A percentile compares a stretch with the other conserved stretches of the same genome.
These are phyloP conservation scores for Fraxinus sp. DNA, from an alignment of 305 asterid genomes.

Conservation along the genomic window DNA sequence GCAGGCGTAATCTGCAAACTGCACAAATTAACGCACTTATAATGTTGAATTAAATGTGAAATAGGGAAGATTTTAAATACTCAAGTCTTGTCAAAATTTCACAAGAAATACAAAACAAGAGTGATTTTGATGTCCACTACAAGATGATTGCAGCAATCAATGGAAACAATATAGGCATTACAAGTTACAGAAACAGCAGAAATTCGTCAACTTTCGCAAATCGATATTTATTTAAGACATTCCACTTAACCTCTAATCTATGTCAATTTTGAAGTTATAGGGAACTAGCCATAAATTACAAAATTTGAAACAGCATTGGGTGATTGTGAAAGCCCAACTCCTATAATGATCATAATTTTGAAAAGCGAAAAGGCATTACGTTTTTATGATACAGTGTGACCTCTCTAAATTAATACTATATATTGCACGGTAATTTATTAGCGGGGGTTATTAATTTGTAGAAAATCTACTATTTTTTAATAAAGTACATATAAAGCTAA, in stretches of 20 bases:
- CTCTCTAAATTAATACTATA: not conserved
- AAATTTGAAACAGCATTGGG: not conserved
- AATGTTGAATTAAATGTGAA: constrained; percentile 19
- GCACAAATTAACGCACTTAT: constrained; percentile 35
- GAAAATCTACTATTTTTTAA: not conserved
- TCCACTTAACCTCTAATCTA: constrained; percentile 12
- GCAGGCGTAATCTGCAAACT: constrained; percentile 99
- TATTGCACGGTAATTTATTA: not conserved
- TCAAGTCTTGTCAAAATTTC: not conserved
- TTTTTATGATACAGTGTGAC: not conserved
- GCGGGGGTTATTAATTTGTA: not conserved
- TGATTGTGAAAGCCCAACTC: constrained; percentile 9
- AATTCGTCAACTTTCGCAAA: not conserved
- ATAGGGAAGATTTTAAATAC: not conserved
- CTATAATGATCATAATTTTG: not conserved
- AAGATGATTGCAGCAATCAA: not conserved
- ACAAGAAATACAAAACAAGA: not conserved
- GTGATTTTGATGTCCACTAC: not conserved
- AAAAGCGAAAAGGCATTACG: constrained; percentile 1
- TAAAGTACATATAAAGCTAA: no score
- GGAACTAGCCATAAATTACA: not conserved
- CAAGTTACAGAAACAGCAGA: not conserved
- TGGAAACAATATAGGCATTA: not conserved
- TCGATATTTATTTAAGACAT: not conserved
- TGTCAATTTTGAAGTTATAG: constrained; percentile 12